Conservation (phyloP, 805 yeast genomes). For the Metschnikowia santaceciliae region DNA sequence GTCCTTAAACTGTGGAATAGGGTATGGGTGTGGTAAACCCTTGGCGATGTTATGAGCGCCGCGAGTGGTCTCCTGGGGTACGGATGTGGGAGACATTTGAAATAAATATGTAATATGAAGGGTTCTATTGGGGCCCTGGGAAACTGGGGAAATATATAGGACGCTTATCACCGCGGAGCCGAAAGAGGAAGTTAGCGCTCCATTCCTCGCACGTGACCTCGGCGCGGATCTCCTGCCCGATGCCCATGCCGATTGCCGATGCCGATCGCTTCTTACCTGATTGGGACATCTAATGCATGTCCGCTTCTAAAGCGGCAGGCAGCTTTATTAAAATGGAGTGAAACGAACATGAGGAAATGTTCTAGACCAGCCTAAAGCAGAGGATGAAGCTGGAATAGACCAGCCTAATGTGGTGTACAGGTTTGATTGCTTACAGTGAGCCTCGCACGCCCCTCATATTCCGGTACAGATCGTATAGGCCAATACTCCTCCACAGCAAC, state of each 20-base stretch:
- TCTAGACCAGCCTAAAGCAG: no score
- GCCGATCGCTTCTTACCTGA: not conserved
- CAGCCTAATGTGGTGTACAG: not conserved
- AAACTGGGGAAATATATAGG: not conserved
- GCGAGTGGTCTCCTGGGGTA: conserved; percentile 18
- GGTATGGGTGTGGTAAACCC: conserved; percentile 50
- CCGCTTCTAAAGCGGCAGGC: no score
- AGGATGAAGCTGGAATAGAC: no score
- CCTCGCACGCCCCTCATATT: conserved; percentile 1
- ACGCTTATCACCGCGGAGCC: conserved; percentile 1
- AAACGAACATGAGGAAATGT: no score
- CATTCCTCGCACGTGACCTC: not conserved
- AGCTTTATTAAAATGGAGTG: no score
- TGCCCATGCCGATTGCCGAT: no score
- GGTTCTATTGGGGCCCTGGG: not conserved
- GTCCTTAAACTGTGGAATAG: conserved; percentile 50
- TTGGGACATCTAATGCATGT: not conserved
- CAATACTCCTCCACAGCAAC: not conserved
- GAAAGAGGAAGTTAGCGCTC: conserved; percentile 1
- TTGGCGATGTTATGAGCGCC: conserved; percentile 61
- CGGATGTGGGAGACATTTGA: not conserved
- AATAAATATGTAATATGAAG: not conserved
- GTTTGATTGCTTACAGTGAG: not conserved
- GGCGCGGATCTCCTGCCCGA: not conserved
- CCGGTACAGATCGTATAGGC: not conserved